Base-by-base conservation (phyloP, 805 yeast species). In the Pichia kluyveri region DNA sequence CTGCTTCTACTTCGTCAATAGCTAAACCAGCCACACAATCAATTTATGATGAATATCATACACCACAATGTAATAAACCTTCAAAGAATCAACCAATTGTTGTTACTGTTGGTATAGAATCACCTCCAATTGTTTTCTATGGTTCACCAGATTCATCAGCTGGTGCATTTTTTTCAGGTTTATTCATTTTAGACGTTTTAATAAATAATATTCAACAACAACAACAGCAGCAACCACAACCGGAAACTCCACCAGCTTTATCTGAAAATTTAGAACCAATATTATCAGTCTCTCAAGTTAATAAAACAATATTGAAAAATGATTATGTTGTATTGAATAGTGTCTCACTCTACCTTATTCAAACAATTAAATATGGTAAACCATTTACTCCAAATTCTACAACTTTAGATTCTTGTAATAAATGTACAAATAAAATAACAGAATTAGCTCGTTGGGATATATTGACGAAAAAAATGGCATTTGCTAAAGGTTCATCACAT, bases 391-490 rank as follows among this genome's bases (percentile, higher is more conserved):
- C 85, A 3, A 75, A 77, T 3, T 70, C 80, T 14, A 63, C 62
- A 32, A 56, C 75, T 0, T 61, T 83, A 1, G 66, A 73, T 11
- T 57, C 67, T 18, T 88, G 96, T 62, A 56, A 69, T 19, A 72
- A 76, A 39, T 88, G 96, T 64, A 66, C 69, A 19, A 65, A 63
- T 2, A 73, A 76, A 43, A 65, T 66, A 4, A 80, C 78, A 14
- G 83, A 80, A 37, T 69, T 93, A 55, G 95, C 96, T 30, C 70
- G 82, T 46, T 93, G 99, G 99, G 88, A 88, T 56, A 83, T 93
- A 11, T 72, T 93, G 48, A 69, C 77, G 5, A 71, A 72, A 31
- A 69, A 78, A 0, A 71, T 79, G 1, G 70, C 75, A n/a, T 77
- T 88, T 52, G 70, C 81, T 8, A 65, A 69, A 6, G 93, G 91